phyloP scores from a whole-genome alignment of 2,329 filamentous ascomycete genomes.

The Lojkania enalia region DNA sequence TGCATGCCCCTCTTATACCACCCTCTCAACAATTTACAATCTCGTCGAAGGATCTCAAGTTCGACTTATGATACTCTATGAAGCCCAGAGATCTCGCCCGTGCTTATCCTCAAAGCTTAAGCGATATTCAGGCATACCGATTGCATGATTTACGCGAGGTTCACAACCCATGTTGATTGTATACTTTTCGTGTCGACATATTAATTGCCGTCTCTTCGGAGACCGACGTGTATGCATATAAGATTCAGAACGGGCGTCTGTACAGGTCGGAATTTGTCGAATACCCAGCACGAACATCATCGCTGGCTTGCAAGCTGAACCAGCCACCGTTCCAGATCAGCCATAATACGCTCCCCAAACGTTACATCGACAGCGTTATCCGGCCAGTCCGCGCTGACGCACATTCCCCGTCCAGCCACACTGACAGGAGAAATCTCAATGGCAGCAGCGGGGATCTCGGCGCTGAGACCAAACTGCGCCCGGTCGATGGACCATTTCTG shows the following conservation, averaged over 20 bases:
- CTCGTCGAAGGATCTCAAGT: no score
- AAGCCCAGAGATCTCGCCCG: no score
- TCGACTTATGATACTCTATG: no score
- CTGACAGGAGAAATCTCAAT: slow-evolving; percentile 31
- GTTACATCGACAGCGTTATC: slow-evolving; percentile 20
- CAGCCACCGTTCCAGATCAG: slow-evolving; percentile 23
- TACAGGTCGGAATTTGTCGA: slow-evolving; percentile 5
- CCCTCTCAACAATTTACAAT: no score
- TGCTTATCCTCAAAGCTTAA: no score
- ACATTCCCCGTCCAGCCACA: slow-evolving; percentile 26
- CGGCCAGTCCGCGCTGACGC: slow-evolving; percentile 20
- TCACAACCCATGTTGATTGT: no score
- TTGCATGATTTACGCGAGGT: no score
- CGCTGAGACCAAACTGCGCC: slow-evolving; percentile 35
- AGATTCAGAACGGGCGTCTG: slow-evolving; percentile 4
- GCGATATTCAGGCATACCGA: no score
- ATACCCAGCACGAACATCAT: slow-evolving; percentile 10
- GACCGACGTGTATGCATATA: neutral
- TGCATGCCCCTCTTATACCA: no score
- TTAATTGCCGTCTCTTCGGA: neutral
- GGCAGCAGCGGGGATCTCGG: slow-evolving; percentile 34
- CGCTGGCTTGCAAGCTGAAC: slow-evolving; percentile 15
- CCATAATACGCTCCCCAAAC: slow-evolving; percentile 22
- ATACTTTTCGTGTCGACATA: no score
- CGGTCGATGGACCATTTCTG: slow-evolving; percentile 30